These are phyloP conservation scores for Candida schatavii DNA, from an alignment of 805 yeast genomes.

Conservation along the genomic window DNA sequence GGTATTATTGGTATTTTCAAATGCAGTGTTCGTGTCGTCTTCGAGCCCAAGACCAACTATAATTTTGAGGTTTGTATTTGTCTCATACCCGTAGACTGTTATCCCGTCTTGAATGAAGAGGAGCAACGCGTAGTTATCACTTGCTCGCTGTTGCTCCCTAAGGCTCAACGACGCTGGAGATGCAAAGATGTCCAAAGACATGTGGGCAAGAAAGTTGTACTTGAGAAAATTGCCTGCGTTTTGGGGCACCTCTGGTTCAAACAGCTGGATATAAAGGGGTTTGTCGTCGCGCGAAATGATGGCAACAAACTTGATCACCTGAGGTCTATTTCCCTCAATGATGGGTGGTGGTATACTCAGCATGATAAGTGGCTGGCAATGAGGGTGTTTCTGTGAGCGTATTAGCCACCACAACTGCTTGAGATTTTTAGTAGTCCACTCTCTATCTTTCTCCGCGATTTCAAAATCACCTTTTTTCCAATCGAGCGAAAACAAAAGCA, in stretches of 20 bases:
- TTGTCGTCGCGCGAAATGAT: conserved; percentile 55
- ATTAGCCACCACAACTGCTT: neutral
- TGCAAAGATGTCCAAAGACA: conserved; percentile 68
- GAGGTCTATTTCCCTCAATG: neutral
- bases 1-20: no score
- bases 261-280: conserved; percentile 60
- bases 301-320: conserved; percentile 49
- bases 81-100: conserved; percentile 65
- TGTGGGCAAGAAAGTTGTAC: conserved; percentile 70
- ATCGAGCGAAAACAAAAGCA: no score
- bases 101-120: conserved; percentile 67
- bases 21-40: conserved; percentile 21
- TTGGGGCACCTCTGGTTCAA: conserved; percentile 27
- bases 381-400: neutral
- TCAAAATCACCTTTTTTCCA: no score
- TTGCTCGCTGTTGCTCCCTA: conserved; percentile 30
- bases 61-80: conserved; percentile 65
- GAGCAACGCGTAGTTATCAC: conserved; percentile 26
- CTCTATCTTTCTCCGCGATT: no score
- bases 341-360: neutral
- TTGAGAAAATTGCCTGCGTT: conserved; percentile 49
- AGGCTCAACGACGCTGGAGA: conserved; percentile 45
- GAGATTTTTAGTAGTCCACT: neutral
- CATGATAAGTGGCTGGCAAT: neutral
- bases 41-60: conserved; percentile 46